A percentile compares a stretch with the other conserved stretches of the same genome.
Conservation (phyloP, 2,329 filamentous ascomycete species). For the Macrophomina pseudophaseolina region DNA sequence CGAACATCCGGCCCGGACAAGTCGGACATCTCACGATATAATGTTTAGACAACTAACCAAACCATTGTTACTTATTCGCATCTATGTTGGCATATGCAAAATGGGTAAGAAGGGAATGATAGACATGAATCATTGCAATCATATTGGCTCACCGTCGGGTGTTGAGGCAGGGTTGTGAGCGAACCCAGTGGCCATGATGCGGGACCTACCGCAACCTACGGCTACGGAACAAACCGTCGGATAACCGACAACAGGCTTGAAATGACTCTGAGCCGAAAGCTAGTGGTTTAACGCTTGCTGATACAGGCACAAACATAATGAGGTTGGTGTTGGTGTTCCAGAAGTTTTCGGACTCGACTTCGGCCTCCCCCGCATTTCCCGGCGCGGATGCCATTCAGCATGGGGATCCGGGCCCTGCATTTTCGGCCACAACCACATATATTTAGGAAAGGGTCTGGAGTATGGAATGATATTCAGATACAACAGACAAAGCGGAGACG, state of each 20-base stretch:
- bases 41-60: background rate
- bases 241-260: background rate
- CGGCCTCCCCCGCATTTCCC: constrained; percentile 23
- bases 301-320: background rate
- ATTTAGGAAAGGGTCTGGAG: background rate
- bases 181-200: background rate
- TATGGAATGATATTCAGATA: background rate
- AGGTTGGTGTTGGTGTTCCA: constrained; percentile 10
- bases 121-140: background rate
- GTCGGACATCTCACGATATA: background rate
- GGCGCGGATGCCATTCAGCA: constrained; percentile 17
- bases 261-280: background rate
- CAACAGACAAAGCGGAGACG: background rate
- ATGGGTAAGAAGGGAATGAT: background rate
- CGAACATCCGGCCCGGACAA: constrained; percentile 10
- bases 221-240: background rate
- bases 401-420: constrained; percentile 26
- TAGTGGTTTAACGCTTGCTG: background rate
- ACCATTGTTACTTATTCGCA: background rate
- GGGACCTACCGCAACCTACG: background rate
- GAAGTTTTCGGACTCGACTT: constrained; percentile 1
- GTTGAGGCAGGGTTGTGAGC: background rate
- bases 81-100: background rate
- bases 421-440: background rate
- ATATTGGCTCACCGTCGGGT: background rate